phyloP scores from a whole-genome alignment of 176 grass and related monocot genomes.

The Miscanthus lutarioriparius region DNA sequence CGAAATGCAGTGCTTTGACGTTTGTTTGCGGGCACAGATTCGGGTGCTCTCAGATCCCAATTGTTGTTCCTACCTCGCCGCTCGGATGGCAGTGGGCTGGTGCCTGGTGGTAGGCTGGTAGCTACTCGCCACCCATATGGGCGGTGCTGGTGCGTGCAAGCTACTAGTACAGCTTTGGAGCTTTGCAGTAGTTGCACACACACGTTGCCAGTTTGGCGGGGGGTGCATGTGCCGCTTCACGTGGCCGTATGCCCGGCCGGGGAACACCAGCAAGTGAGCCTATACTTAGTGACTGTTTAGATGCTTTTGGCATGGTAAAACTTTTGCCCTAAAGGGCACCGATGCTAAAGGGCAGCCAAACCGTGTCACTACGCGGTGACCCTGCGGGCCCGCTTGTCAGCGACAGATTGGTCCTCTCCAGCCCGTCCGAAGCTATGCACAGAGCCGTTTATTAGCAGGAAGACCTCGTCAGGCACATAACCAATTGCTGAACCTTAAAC shows the following conservation, averaged over 20 bases:
- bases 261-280: conserved; percentile 9
- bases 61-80: background rate
- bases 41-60: background rate
- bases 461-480: no score
- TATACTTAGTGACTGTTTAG: no score
- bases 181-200: background rate
- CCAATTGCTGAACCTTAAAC: no score
- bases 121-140: background rate
- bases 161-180: background rate
- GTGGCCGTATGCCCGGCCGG: background rate
- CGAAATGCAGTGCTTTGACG: background rate
- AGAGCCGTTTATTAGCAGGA: no score
- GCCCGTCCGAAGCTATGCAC: no score
- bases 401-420: no score
- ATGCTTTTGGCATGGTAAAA: no score
- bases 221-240: conserved; percentile 39
- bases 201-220: background rate
- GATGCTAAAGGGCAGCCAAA: background rate
- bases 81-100: no score
- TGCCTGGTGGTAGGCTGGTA: no score
- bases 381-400: no score
- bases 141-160: background rate
- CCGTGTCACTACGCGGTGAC: background rate
- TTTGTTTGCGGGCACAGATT: background rate
- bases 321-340: no score